Conservation (phyloP, 2,329 filamentous ascomycete genomes). For the Aspergillus pseudoviridinutans region DNA sequence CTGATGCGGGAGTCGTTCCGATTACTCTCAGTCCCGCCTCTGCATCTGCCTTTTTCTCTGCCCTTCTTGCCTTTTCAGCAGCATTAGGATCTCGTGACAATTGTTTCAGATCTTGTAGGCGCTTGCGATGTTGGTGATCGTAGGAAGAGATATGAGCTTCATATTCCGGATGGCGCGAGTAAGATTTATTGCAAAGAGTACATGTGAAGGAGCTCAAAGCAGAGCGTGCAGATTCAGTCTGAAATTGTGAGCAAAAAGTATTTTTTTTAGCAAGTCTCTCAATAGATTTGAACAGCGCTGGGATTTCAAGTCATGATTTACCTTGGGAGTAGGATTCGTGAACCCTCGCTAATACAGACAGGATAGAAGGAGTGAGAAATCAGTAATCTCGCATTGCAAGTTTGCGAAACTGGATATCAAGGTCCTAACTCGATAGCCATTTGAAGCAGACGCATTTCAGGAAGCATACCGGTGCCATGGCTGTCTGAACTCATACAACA, state of each 20-base stretch:
- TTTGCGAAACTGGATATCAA: neutral
- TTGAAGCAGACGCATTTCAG: neutral
- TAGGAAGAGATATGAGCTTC: conserved; percentile 92
- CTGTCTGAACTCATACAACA: neutral
- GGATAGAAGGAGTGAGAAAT: conserved; percentile 2
- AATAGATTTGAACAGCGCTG: neutral
- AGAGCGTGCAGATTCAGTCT: conserved; percentile 65
- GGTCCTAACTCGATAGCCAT: neutral
- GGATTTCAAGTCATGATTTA: conserved; percentile 12
- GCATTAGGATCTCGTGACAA: conserved; percentile 42
- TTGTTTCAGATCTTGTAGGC: conserved; percentile 45
- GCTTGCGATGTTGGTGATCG: conserved; percentile 90
- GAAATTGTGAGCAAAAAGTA: neutral
- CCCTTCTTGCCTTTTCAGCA: conserved; percentile 40
- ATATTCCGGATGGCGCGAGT: conserved; percentile 91
- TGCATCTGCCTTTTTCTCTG: conserved; percentile 41
- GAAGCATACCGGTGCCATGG: neutral
- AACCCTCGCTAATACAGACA: conserved; percentile 39
- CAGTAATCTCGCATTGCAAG: neutral
- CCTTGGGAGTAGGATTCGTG: conserved; percentile 47
- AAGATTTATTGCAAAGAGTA: conserved; percentile 87
- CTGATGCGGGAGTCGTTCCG: conserved; percentile 18
- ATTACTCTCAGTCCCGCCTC: conserved; percentile 39
- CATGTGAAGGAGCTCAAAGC: conserved; percentile 79
- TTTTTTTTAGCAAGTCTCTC: neutral